Evolutionary conservation across 2,329 filamentous ascomycete species (phyloP), one percentile per base, ranked within the genome.

Genomic region (Aureobasidium vineae): DNA sequence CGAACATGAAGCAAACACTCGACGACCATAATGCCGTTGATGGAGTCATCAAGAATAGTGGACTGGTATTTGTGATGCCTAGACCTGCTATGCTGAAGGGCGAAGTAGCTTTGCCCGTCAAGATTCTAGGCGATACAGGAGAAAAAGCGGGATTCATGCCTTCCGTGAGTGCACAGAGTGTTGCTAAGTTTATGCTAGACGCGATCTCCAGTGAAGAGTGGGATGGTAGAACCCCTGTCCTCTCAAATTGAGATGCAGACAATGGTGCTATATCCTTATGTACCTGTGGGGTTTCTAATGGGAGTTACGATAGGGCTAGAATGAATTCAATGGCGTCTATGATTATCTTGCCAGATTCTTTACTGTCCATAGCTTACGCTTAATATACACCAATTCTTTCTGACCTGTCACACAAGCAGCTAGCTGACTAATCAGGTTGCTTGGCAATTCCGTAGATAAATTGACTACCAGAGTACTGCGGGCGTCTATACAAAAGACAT

Each of bases 1-100:
- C 77, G 41, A 79, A 81, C 65, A 83, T 84, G 79, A 74, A 70
- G 23, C 73, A 79, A 36, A 79, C 79, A 50, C 78, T 80, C 33
- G 73, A 78, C 0, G 83, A 85, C 64, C 83, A 85, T 66, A 76
- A 79, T 50, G 72, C 74, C 33, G 77, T 83, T 36, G 82, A 83
- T 41, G 64, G 69, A 16, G 73, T 80, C 68, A 73, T 82, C 1
- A 77, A 77, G 52, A 71, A 57, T 0, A 74, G 73, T 2, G 68
- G 79, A 8, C 70, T 78, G 8, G 70, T 74, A 5, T 81, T 74
- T 69, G 80, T 83, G 2, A 61, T 83, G 23, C 80, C 80, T 4
- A 75, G 81, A 1, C 79, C 82, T 3, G 73, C 74, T 1, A 77
- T 80, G 59, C 71, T 84, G 65, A 74, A 75, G 1, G 79, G 80